Percentiles rank a stretch among this genome's conserved stretches.
Conservation (phyloP, 2,329 filamentous ascomycete genomes). For the Penicillium sp. region DNA sequence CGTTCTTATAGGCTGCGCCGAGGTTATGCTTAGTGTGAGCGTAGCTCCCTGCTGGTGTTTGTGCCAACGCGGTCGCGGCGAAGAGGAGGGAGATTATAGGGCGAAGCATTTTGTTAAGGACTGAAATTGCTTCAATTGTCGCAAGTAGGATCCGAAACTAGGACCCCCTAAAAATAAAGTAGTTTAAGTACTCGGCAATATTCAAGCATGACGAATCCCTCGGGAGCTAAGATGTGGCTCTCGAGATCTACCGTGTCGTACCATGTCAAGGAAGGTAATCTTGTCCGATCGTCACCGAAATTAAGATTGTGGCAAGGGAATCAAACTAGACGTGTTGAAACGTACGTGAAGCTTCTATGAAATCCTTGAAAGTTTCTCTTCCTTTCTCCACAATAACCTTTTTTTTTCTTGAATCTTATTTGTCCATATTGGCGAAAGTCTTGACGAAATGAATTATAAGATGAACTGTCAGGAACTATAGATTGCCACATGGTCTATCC, state of each 20-base stretch:
- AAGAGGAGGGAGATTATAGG: neutral
- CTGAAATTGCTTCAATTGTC: neutral
- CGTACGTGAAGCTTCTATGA: no score
- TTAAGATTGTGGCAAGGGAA: neutral
- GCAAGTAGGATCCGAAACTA: neutral
- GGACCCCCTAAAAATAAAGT: neutral
- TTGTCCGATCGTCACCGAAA: neutral
- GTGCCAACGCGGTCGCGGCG: neutral
- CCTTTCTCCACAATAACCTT: no score
- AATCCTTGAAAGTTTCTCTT: no score
- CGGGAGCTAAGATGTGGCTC: neutral
- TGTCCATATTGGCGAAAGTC: no score
- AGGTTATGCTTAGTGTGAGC: neutral
- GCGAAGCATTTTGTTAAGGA: neutral
- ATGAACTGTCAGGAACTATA: no score
- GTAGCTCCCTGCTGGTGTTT: neutral
- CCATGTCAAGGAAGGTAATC: neutral
- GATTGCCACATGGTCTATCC: no score
- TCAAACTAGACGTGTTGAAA: neutral
- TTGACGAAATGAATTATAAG: no score
- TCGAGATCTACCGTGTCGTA: neutral
- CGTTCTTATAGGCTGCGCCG: neutral
- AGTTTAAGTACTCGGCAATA: neutral
- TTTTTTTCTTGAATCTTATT: no score
- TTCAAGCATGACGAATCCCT: neutral